Base-by-base conservation (phyloP, 1,284 basidiomycete species). In the Hymenochaete sp. region DNA sequence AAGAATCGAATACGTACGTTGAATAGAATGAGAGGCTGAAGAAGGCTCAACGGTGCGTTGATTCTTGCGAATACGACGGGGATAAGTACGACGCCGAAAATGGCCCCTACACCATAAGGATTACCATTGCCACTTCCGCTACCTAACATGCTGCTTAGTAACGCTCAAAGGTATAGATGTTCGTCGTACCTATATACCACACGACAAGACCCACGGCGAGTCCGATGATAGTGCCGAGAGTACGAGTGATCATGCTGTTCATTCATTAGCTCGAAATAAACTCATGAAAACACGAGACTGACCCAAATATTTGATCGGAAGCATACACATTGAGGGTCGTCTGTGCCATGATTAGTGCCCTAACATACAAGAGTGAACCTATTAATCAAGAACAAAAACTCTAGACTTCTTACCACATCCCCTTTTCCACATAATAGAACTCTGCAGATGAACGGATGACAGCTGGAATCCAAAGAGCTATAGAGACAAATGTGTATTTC, bases 301-400 rank as follows among this genome's bases (percentile, higher is more conserved):
- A 75, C 61, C 70, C 69, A 53, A 62, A 68, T 10, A 82, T 68
- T 55, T 81, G 78, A 55, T 82, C 79, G 7, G 77, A 76, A 0
- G 72, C 70, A 49, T 72, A 78, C 8, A 82, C 68, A 33, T 74
- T 78, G 39, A 83, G 53, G 1, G 75, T 75, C 0, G 75, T 78
- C 54, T 82, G 79, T 0, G 75, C 70, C 77, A 81, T 82, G 57
- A 82, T 79, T 45, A 81, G 58, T 2, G 77, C 78, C 79, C 79
- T 69, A 40, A 26, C 6, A 3, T 38, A 16, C 7, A 14, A 27
- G n/a, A 10, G 4, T n/a, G 3, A 31, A 11, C 13, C 26, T 43
- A 21, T 25, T 18, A 22, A 14, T 18, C 38, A 13, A 50, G 39
- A 19, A 16, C 13, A 8, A 35, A 35, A 35, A n/a, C 28, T 31